phyloP scores from a whole-genome alignment of 177 flowering plant species.

The Vitis hybrid region DNA sequence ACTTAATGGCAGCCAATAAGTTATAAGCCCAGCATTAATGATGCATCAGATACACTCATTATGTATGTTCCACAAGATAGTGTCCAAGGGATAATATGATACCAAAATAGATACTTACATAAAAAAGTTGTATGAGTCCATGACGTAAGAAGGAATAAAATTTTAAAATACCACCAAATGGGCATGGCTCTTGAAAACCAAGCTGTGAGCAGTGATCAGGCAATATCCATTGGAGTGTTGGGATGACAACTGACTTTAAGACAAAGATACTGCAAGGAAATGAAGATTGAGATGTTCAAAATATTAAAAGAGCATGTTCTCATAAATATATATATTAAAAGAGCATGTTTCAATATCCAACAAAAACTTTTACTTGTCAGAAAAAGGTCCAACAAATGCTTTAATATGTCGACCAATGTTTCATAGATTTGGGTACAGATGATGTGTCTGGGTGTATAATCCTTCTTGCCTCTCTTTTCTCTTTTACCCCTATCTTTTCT shows the following conservation, averaged over 20 bases:
- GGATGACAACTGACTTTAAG: slow-evolving; percentile 61
- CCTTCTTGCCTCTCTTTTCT: too few species aligned
- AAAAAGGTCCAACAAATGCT: too few species aligned
- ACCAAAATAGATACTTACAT: slow-evolving; percentile 51
- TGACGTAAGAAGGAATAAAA: slow-evolving; percentile 50
- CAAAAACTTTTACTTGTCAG: too few species aligned
- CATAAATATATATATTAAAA: too few species aligned
- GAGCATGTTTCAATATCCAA: background rate
- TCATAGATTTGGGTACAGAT: too few species aligned
- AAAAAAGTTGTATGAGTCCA: slow-evolving; percentile 66
- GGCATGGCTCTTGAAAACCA: slow-evolving; percentile 38
- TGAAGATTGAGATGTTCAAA: slow-evolving; percentile 1
- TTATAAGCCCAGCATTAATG: background rate
- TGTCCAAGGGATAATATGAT: background rate
- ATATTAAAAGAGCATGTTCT: too few species aligned
- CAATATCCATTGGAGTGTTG: slow-evolving; percentile 71
- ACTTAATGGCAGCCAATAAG: background rate
- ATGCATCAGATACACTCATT: background rate
- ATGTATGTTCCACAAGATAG: background rate
- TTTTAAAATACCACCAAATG: slow-evolving; percentile 35
- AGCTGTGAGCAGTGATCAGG: slow-evolving; percentile 54
- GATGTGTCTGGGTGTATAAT: too few species aligned
- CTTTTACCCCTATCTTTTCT: too few species aligned
- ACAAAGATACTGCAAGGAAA: slow-evolving; percentile 55
- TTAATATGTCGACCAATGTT: too few species aligned